Percentiles rank a stretch among this genome's conserved stretches.
Evolutionary conservation across 352 stramenopile genomes (phyloP).

Genomic region (Phytophthora lateralis): DNA sequence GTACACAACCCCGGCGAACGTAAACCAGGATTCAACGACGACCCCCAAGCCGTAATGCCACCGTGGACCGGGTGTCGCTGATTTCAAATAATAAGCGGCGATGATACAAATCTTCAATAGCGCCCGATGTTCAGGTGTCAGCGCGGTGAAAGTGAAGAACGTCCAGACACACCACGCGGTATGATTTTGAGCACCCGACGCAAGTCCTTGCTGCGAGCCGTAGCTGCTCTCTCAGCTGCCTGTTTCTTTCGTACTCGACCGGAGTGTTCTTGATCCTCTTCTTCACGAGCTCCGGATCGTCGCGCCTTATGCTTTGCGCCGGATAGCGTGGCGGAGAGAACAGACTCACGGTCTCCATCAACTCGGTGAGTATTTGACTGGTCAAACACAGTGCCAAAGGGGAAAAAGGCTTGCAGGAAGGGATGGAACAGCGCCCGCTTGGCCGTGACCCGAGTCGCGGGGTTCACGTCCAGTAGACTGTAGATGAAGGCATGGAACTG

Average conservation of each 20-base stretch:
- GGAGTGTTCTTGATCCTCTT: conserved; percentile 7
- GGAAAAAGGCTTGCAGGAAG: conserved; percentile 74
- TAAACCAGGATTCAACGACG: conserved; percentile 3
- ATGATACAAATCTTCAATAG: conserved; percentile 6
- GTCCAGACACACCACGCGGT: conserved; percentile 16
- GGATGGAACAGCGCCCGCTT: conserved; percentile 64
- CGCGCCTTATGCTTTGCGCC: conserved; percentile 25
- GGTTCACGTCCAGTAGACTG: conserved; percentile 56
- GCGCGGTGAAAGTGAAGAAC: conserved; percentile 27
- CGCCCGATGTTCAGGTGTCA: conserved; percentile 8
- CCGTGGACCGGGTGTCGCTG: not conserved
- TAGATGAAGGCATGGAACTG: conserved; percentile 63
- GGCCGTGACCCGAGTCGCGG: conserved; percentile 47
- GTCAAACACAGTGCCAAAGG: conserved; percentile 64
- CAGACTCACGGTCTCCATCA: conserved; percentile 3
- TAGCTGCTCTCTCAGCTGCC: conserved; percentile 18
- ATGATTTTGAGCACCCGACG: conserved; percentile 40
- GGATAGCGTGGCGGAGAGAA: conserved; percentile 4
- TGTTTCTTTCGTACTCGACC: conserved; percentile 23
- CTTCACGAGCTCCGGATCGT: conserved; percentile 8
- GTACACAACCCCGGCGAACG: conserved; percentile 17
- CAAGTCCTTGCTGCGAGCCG: conserved; percentile 35
- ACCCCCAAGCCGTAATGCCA: conserved; percentile 9
- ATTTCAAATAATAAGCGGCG: not conserved
- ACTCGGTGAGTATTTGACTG: conserved; percentile 7